Evolutionary conservation across 2,329 filamentous ascomycete genomes (phyloP), one percentile per base, ranked within the genome.

Genomic region (Hymenotorrendiella dingleyae): DNA sequence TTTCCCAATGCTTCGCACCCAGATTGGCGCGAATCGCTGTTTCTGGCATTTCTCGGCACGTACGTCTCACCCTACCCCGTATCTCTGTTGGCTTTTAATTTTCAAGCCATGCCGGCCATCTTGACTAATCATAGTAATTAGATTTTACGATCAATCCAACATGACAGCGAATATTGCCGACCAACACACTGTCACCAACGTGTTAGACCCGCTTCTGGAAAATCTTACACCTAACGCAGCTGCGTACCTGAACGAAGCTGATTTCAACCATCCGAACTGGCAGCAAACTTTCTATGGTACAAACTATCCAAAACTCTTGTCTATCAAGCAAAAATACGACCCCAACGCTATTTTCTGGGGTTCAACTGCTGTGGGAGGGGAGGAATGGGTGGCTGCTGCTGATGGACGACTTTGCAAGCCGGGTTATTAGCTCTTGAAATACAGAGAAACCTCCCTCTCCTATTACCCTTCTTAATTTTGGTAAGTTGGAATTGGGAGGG

Each of bases 271-370:
- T 52, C 60, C 60, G 0, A 49, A 67, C 29, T 74, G 63, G 56
- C 61, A 72, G 54, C 24, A 63, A 10, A 57, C 52, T 3, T 74
- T 73, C 53, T 75, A 67, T 48, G 72, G 71, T 1, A 42, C n/a
- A 2, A 72, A 72, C 44, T 76, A 75, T 43, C 41, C 53, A 1
- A 50, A 49, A 10, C 51, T 76, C n/a, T 42, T 65, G 12, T 23
- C 35, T 0, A 62, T 78, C 22, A 80, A 80, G 66, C 54, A 61
- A 26, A 69, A 66, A 53, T 77, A 69, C 49, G 76, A 77, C 49
- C 62, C 67, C 2, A 39, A 60, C 0, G 53, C 57, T 2, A 45
- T 78, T 6, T 73, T 73, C 23, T 73, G 73, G 40, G 70, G 66
- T 11, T 53, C 53, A 5, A 68, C 64, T 14, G 68, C 63, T 3